A percentile compares a stretch with the other conserved stretches of the same genome.
phyloP scores from a whole-genome alignment of 2,329 filamentous ascomycete genomes.

The Cercospora nicotianae region DNA sequence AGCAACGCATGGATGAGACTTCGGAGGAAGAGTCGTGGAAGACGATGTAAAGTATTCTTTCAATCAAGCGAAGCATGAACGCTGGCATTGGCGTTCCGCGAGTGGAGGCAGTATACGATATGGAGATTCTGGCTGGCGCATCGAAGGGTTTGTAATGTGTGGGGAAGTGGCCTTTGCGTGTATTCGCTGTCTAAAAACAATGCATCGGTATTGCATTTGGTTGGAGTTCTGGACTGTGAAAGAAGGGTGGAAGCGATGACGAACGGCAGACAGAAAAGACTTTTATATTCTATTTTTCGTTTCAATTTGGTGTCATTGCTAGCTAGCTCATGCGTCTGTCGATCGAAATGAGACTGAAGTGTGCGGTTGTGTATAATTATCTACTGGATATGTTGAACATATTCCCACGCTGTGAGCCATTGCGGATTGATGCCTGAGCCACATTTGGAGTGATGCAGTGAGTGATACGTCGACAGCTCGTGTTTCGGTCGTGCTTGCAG shows the following conservation, averaged over 20 bases:
- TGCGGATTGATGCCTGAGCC: not conserved
- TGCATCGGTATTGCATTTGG: not conserved
- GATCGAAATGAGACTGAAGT: not conserved
- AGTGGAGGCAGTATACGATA: not conserved
- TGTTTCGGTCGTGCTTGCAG: not conserved
- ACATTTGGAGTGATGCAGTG: not conserved
- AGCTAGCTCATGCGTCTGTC: not conserved
- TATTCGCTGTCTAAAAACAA: not conserved
- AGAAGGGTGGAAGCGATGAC: not conserved
- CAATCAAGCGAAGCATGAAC: not conserved
- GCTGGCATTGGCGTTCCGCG: not conserved
- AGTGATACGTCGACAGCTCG: not conserved
- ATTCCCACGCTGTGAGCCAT: not conserved
- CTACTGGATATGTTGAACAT: not conserved
- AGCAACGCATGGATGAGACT: conserved; percentile 7
- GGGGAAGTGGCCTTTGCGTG: not conserved
- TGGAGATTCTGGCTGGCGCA: not conserved
- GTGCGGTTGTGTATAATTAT: not conserved
- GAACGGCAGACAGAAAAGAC: not conserved
- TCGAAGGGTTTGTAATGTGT: not conserved
- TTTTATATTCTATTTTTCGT: not conserved
- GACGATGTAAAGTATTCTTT: not conserved
- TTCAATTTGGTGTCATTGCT: not conserved
- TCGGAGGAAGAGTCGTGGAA: conserved; percentile 7
- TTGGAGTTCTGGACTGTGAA: not conserved